Conservation (phyloP, 2,329 filamentous ascomycete species). For the Trichoderma sp. region DNA sequence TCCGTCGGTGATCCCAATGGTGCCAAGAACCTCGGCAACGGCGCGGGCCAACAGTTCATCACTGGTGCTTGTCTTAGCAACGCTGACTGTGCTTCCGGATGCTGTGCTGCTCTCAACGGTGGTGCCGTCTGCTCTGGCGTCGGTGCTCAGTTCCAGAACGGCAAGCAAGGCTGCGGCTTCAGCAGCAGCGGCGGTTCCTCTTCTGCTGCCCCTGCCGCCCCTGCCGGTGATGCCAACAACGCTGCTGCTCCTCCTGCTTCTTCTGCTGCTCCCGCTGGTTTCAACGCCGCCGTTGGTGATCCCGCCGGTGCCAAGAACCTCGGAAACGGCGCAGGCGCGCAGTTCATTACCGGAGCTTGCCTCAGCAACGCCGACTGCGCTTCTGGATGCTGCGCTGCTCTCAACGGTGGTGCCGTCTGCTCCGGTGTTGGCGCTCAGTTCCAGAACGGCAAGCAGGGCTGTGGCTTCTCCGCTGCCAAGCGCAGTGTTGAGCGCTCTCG, state of each 20-base stretch:
- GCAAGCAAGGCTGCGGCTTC: slow-evolving; percentile 37
- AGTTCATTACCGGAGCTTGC: slow-evolving; percentile 32
- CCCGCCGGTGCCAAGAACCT: slow-evolving; percentile 27
- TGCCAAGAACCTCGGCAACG: slow-evolving; percentile 28
- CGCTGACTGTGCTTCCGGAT: slow-evolving; percentile 32
- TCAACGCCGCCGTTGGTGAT: slow-evolving; percentile 23
- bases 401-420: slow-evolving; percentile 14
- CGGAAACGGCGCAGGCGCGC: slow-evolving; percentile 27
- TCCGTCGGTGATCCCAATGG: slow-evolving; percentile 25
- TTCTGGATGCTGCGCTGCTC: slow-evolving; percentile 32
- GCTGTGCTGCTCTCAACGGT: slow-evolving; percentile 28
- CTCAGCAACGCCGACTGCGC: slow-evolving; percentile 30
- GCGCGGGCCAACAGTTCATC: slow-evolving; percentile 31
- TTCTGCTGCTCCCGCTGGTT: slow-evolving; percentile 22
- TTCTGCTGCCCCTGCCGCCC: background rate
- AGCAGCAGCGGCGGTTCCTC: background rate
- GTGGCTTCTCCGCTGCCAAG: slow-evolving; percentile 28
- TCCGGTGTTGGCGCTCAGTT: slow-evolving; percentile 31
- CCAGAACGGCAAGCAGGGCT: slow-evolving; percentile 35
- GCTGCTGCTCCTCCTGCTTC: background rate
- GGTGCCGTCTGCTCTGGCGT: slow-evolving; percentile 20
- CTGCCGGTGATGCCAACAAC: background rate
- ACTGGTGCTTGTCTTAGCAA: slow-evolving; percentile 27
- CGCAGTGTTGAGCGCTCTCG: slow-evolving; percentile 2
- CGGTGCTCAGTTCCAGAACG: slow-evolving; percentile 33